Conservation (phyloP, 177 flowering plant genomes). For the Vitis hybrid region DNA sequence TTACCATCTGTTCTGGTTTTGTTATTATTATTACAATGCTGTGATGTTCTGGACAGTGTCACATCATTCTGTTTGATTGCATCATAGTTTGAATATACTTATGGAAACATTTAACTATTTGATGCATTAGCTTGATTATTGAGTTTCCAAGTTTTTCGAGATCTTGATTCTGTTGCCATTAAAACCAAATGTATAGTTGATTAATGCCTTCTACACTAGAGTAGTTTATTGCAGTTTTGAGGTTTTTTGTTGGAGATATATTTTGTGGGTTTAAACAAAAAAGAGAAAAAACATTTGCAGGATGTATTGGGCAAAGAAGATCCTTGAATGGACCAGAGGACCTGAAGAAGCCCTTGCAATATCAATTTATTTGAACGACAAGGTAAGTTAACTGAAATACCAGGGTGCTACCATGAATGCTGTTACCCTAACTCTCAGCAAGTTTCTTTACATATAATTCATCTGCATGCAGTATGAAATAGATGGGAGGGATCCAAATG, state of each 20-base stretch:
- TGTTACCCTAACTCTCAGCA: not conserved
- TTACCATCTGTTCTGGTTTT: too few relatives aligned
- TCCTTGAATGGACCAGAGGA: conserved; percentile 91
- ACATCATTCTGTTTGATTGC: too few relatives aligned
- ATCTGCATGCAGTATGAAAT: conserved; percentile 71
- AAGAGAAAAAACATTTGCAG: conserved; percentile 35
- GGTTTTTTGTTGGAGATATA: not conserved
- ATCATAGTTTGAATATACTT: too few relatives aligned
- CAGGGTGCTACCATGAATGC: not conserved
- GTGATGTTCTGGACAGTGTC: too few relatives aligned
- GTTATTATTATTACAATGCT: too few relatives aligned
- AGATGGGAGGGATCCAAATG: conserved; percentile 94
- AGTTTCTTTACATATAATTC: not conserved
- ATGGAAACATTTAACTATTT: too few relatives aligned
- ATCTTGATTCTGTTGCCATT: too few relatives aligned
- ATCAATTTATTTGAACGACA: conserved; percentile 81
- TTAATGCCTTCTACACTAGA: too few relatives aligned
- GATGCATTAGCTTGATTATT: too few relatives aligned
- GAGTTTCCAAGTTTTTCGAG: too few relatives aligned
- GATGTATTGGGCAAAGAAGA: conserved; percentile 99
- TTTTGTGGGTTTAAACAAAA: not conserved
- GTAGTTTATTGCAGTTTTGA: not conserved
- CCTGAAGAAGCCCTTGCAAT: conserved; percentile 89
- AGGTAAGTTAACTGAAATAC: conserved; percentile 38
- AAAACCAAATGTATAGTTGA: too few relatives aligned